Evolutionary conservation across 2,329 filamentous ascomycete genomes (phyloP), one percentile per base, ranked within the genome.

Genomic region (Chrysosporium keratinophilum): DNA sequence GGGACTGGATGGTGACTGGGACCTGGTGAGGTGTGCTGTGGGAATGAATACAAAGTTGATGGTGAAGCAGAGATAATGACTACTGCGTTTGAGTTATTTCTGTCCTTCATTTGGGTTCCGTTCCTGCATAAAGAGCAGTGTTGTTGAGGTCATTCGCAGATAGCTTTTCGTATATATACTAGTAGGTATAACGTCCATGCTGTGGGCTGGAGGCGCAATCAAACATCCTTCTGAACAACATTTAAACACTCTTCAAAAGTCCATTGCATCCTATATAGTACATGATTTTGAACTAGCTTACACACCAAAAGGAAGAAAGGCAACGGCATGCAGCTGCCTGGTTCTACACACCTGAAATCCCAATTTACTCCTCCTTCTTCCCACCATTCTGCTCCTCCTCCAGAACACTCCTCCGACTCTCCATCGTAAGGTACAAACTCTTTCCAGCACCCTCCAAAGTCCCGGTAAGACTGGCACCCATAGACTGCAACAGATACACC

Each of bases 361-460:
- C n/a, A 19, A 7, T 19, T 40, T 12, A 46, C 23, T 41, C 48
- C 20, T 52, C 43, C 49, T 52, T 48, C 46, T 70, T 68, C 49
- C 66, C 64, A 23, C 61, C 64, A 20, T 50, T 57, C 63, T 68
- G 66, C 60, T 87, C 84, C 61, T 90, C 86, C 65, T 96, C 88
- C 68, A 98, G 70, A 72, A 91, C 85, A 47, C 76, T 81, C 71
- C 83, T 82, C 67, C 91, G 78, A 47, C 87, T 82, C 76, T 97
- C 91, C 63, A 98, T 74, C 11, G 91, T 88, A 58, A 95, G 78
- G 78, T 91, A 97, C 62, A 98, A 67, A 66, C 80, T 90, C 76
- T 84, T 88, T 56, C 84, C 78, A 47, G 87, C 82, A 52, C 86
- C 83, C 68, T 95, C 88, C 62, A 98, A 73, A n/a, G 83, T 79